Percentiles rank a stretch among this genome's conserved stretches.
Evolutionary conservation across 306 rosid species (phyloP).

Genomic region (Fragaria ananassa): DNA sequence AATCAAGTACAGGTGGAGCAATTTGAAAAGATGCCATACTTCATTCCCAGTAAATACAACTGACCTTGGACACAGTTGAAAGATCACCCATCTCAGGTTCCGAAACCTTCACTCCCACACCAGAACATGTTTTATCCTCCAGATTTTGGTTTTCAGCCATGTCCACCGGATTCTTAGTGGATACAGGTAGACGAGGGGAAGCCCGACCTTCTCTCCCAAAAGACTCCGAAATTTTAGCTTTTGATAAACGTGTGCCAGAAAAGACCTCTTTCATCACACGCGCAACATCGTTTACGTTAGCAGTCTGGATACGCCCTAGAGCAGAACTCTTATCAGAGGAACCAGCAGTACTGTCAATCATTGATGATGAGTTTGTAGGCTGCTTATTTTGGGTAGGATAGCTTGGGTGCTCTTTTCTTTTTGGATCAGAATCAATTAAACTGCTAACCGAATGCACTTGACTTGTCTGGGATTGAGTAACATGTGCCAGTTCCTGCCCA

Average conservation of each 20-base stretch:
- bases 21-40: background rate
- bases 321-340: conserved; percentile 59
- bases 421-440: conserved; percentile 49
- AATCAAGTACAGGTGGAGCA: background rate
- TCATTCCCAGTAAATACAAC: background rate
- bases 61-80: background rate
- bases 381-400: conserved; percentile 56
- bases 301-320: conserved; percentile 66
- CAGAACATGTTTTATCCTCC: conserved; percentile 36
- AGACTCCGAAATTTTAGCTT: conserved; percentile 53
- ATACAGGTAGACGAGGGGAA: conserved; percentile 28
- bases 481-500: conserved; percentile 36
- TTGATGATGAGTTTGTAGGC: conserved; percentile 37
- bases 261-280: conserved; percentile 99
- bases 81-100: background rate
- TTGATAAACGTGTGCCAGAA: conserved; percentile 75
- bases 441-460: conserved; percentile 50
- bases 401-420: conserved; percentile 61
- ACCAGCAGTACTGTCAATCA: conserved; percentile 49
- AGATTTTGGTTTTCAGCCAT: conserved; percentile 27
- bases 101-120: background rate
- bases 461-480: conserved; percentile 44
- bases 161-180: conserved; percentile 38
- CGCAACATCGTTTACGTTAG: conserved; percentile 86
- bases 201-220: conserved; percentile 51